These are phyloP conservation scores for Fraxinus velutina DNA, from an alignment of 305 asterid species.

Conservation along the genomic window DNA sequence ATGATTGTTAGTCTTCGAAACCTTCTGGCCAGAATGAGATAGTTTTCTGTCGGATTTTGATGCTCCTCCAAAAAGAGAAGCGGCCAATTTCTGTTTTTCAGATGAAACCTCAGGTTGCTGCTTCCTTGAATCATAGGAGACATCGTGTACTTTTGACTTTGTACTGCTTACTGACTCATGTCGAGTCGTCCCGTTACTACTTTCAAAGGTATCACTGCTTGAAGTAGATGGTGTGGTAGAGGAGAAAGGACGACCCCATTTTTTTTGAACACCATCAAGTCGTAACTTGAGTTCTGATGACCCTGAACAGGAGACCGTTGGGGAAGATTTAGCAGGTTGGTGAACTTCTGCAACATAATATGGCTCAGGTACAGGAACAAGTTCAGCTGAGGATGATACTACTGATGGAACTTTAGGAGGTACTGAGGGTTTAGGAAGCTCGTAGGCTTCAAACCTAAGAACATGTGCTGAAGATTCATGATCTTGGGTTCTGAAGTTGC, in stretches of 20 bases:
- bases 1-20: slow-evolving; percentile 38
- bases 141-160: slow-evolving; percentile 40
- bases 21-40: slow-evolving; percentile 46
- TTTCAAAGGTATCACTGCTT: slow-evolving; percentile 36
- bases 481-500: slow-evolving; percentile 59
- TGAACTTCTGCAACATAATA: slow-evolving; percentile 43
- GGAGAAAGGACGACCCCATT: slow-evolving; percentile 87
- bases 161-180: slow-evolving; percentile 43
- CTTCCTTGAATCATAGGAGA: slow-evolving; percentile 54
- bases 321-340: slow-evolving; percentile 39
- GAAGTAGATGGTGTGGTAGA: slow-evolving; percentile 61
- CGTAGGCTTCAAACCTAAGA: slow-evolving; percentile 93
- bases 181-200: slow-evolving; percentile 54
- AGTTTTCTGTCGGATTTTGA: slow-evolving; percentile 55
- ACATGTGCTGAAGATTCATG: slow-evolving; percentile 64
- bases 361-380: slow-evolving; percentile 73
- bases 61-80: slow-evolving; percentile 77
- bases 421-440: slow-evolving; percentile 68
- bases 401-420: slow-evolving; percentile 47
- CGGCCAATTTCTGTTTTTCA: slow-evolving; percentile 88
- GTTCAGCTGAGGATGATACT: slow-evolving; percentile 59
- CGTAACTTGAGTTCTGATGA: slow-evolving; percentile 68
- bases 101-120: slow-evolving; percentile 64
- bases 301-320: slow-evolving; percentile 47
- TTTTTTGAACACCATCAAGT: slow-evolving; percentile 90